Conservation (phyloP, 2,329 filamentous ascomycete species). For the Paracoccidioides lutzii region DNA sequence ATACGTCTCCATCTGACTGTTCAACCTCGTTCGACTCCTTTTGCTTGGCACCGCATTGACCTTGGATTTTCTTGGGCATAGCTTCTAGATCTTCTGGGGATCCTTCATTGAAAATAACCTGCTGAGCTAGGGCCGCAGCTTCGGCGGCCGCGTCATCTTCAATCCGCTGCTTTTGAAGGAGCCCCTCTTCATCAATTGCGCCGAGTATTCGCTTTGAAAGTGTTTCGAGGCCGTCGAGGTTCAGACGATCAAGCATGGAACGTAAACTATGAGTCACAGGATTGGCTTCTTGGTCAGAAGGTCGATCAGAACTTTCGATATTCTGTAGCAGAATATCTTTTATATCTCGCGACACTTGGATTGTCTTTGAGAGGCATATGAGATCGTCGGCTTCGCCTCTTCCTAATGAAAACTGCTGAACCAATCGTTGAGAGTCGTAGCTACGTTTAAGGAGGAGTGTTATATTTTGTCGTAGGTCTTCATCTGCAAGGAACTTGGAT, state of each 20-base stretch:
- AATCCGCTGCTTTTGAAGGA: constrained; percentile 65
- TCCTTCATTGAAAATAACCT: constrained; percentile 55
- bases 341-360: constrained; percentile 59
- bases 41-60: constrained; percentile 17
- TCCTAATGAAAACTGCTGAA: constrained; percentile 88
- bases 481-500: constrained; percentile 54
- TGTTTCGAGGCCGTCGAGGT: constrained; percentile 50
- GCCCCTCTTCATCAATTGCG: constrained; percentile 84
- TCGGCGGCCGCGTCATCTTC: constrained; percentile 59
- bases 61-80: constrained; percentile 40
- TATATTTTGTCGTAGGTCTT: constrained; percentile 57
- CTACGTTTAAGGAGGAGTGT: constrained; percentile 56
- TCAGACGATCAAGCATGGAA: constrained; percentile 21
- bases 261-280: constrained; percentile 16
- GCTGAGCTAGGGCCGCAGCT: constrained; percentile 60
- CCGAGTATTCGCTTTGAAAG: constrained; percentile 59
- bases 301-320: constrained; percentile 14
- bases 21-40: constrained; percentile 23
- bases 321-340: constrained; percentile 20
- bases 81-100: constrained; percentile 42
- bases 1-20: constrained; percentile 38
- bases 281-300: constrained; percentile 21
- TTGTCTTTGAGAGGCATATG: constrained; percentile 67
- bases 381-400: constrained; percentile 88
- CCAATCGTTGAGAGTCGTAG: constrained; percentile 74